phyloP scores from a whole-genome alignment of 2,329 filamentous ascomycete genomes.

The Colletotrichum cereale region DNA sequence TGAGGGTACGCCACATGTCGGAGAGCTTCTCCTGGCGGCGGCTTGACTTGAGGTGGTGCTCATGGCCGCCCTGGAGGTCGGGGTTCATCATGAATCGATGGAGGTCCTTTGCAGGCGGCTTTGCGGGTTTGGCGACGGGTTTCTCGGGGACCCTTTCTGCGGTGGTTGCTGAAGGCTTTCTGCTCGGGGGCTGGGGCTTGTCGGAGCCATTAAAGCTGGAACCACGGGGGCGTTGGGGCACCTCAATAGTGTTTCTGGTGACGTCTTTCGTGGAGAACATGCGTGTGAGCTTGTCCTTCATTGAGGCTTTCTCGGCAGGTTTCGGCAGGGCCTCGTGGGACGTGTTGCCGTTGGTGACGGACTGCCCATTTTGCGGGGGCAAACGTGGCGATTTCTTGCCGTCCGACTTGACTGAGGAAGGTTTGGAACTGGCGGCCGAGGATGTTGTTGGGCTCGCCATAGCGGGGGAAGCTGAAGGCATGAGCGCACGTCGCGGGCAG shows the following conservation, averaged over 20 bases:
- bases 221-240: slow-evolving; percentile 51
- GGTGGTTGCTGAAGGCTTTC: slow-evolving; percentile 46
- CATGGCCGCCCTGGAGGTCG: slow-evolving; percentile 77
- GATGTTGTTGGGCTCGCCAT: slow-evolving; percentile 39
- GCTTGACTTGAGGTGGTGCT: slow-evolving; percentile 89
- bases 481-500: too few species aligned
- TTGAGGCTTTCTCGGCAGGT: slow-evolving; percentile 67
- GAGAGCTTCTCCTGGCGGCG: slow-evolving; percentile 95
- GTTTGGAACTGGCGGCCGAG: slow-evolving; percentile 61
- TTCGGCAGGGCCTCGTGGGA: slow-evolving; percentile 49
- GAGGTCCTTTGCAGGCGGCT: slow-evolving; percentile 49
- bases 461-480: slow-evolving; percentile 36
- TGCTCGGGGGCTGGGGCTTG: slow-evolving; percentile 56
- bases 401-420: slow-evolving; percentile 63
- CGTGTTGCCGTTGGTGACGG: slow-evolving; percentile 42
- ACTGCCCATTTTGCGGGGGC: slow-evolving; percentile 54
- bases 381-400: slow-evolving; percentile 54
- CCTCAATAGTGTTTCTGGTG: slow-evolving; percentile 51
- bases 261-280: slow-evolving; percentile 74
- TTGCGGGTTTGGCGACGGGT: slow-evolving; percentile 50
- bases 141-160: slow-evolving; percentile 47
- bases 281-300: slow-evolving; percentile 74
- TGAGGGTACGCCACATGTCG: slow-evolving; percentile 88
- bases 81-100: slow-evolving; percentile 66
- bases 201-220: slow-evolving; percentile 49